phyloP scores from a whole-genome alignment of 1,284 basidiomycete species.

The Heterobasidion irregulare region DNA sequence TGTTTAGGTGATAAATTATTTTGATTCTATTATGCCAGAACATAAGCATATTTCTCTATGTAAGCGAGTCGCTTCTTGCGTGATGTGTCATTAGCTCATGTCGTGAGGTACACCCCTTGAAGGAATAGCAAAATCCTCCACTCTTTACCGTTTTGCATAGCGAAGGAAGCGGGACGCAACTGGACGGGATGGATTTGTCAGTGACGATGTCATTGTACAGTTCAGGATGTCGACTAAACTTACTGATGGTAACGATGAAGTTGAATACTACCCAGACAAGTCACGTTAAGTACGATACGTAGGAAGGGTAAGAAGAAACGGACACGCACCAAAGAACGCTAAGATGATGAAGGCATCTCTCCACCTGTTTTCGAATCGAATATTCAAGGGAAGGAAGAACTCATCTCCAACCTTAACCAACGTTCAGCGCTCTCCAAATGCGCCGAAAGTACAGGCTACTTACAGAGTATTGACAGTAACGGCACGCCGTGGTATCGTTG shows the following conservation, averaged over 20 bases:
- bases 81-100: too few species aligned
- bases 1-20: too few species aligned
- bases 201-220: slow-evolving; percentile 9
- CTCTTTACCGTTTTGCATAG: slow-evolving; percentile 50
- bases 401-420: slow-evolving; percentile 47
- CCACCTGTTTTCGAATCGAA: slow-evolving; percentile 61
- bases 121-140: background rate
- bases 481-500: slow-evolving; percentile 48
- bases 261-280: slow-evolving; percentile 49
- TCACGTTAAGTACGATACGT: background rate
- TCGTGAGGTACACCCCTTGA: too few species aligned
- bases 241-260: slow-evolving; percentile 56
- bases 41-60: too few species aligned
- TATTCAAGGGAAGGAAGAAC: slow-evolving; percentile 64
- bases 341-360: slow-evolving; percentile 70
- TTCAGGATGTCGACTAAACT: slow-evolving; percentile 16
- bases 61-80: too few species aligned
- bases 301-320: too few species aligned
- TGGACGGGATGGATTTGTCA: slow-evolving; percentile 11
- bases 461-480: slow-evolving; percentile 62
- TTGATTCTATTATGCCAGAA: too few species aligned
- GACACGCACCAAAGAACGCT: slow-evolving; percentile 42
- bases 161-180: slow-evolving; percentile 72
- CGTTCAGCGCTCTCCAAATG: too few species aligned
- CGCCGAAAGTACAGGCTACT: slow-evolving; percentile 1